Conservation (phyloP, 345 rosid genomes). For the Reutealis trisperma region DNA sequence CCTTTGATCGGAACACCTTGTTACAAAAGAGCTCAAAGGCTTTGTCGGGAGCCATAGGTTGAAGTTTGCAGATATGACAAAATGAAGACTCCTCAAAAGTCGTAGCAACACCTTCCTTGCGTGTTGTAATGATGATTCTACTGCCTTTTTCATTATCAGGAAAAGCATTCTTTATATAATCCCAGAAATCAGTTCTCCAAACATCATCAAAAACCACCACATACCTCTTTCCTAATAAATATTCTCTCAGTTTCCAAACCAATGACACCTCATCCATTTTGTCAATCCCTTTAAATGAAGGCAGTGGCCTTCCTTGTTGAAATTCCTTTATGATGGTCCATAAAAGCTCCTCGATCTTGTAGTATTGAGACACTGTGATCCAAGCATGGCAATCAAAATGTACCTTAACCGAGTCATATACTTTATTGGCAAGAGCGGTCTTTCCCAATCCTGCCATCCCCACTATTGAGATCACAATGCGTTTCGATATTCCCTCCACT, state of each 20-base stretch:
- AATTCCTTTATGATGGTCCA: constrained; percentile 31
- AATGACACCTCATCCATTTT: constrained; percentile 27
- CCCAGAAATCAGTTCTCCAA: constrained; percentile 28
- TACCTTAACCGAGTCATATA: constrained; percentile 33
- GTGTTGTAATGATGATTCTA: too few species aligned
- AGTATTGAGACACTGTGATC: constrained; percentile 9
- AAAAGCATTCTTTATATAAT: constrained; percentile 32
- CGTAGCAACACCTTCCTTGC: too few species aligned
- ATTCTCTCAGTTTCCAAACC: constrained; percentile 21
- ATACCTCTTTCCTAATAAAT: constrained; percentile 25
- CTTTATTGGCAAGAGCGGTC: constrained; percentile 44
- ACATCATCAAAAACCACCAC: too few species aligned
- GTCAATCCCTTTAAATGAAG: constrained; percentile 31
- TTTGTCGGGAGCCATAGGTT: too few species aligned
- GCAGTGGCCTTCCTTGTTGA: constrained; percentile 19
- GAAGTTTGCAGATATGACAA: too few species aligned
- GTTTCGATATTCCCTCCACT: constrained; percentile 17
- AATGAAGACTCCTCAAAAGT: too few species aligned
- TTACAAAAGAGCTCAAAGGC: too few species aligned
- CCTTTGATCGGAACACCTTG: too few species aligned
- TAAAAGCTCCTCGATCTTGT: constrained; percentile 21
- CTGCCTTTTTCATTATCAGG: too few species aligned
- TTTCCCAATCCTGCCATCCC: constrained; percentile 53
- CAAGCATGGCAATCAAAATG: constrained; percentile 32
- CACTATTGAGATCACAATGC: constrained; percentile 25